Conservation (phyloP, 148 eudicot genomes). For the Rhododendron mucronatum region DNA sequence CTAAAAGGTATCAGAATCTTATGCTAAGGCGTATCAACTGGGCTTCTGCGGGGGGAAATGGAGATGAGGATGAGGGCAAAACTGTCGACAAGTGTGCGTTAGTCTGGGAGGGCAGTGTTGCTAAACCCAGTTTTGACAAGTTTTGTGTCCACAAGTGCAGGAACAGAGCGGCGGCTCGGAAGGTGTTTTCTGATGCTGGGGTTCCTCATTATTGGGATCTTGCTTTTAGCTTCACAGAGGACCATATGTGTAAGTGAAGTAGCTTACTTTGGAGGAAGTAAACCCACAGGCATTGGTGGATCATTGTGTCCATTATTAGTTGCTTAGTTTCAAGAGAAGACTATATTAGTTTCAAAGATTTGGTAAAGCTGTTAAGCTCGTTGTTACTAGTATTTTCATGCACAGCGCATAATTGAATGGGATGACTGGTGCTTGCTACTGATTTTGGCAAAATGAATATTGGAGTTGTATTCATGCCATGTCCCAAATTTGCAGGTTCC, state of each 20-base stretch:
- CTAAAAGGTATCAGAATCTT: conserved; percentile 74
- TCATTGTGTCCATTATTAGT: neutral
- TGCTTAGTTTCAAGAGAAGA: neutral
- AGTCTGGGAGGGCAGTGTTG: conserved; percentile 93
- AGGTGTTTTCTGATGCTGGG: conserved; percentile 72
- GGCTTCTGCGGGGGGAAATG: conserved; percentile 52
- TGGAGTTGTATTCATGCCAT: neutral
- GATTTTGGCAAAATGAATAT: neutral
- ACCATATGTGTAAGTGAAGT: conserved; percentile 26
- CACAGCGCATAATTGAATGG: neutral
- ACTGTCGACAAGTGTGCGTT: conserved; percentile 55
- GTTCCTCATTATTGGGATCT: conserved; percentile 90
- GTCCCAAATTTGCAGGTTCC: neutral
- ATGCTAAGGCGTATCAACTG: conserved; percentile 94
- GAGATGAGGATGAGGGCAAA: conserved; percentile 62
- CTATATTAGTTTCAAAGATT: neutral
- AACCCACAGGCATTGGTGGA: neutral
- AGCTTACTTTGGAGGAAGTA: neutral
- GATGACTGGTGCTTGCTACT: neutral
- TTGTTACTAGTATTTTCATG: neutral
- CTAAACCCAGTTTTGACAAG: conserved; percentile 54
- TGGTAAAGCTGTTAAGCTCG: neutral
- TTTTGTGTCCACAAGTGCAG: conserved; percentile 73
- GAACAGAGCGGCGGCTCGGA: conserved; percentile 72
- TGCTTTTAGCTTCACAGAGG: conserved; percentile 66